Evolutionary conservation across 768 basidiomycete genomes (phyloP), one percentile per base, ranked within the genome.

Genomic region (Megacollybia marginata): DNA sequence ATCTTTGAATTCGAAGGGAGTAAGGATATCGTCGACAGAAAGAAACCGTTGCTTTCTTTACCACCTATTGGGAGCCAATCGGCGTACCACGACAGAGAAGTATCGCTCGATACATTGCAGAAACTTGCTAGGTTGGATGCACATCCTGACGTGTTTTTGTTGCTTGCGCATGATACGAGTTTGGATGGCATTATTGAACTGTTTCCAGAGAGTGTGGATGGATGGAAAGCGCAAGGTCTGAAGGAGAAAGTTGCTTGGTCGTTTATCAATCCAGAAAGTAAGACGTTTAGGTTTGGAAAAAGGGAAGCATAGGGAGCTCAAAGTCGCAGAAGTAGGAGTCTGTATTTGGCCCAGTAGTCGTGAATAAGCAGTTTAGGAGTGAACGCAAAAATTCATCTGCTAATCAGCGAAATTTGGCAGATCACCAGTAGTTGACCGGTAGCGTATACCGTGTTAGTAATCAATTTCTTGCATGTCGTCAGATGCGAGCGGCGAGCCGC

Each of bases 61-160:
- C 51, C 56, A 2, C n/a, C n/a, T n/a, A n/a, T n/a, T n/a, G 49
- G 52, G 13, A 47, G 35, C n/a, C 46, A 50, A 2, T n/a, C n/a
- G n/a, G 48, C 52, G 46, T 48, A 48, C 20, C 46, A 42, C 4
- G 44, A 57, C 23, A 50, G 52, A 0, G 51, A 42, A 10, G 33
- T 42, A 16, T 13, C 54, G 2, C 31, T 35, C 8, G 50, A 54
- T 1, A 48, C 56, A 18, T 13, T 51, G 9, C 51, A 55, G n/a
- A 55, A 53, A 48, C 16, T 57, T n/a, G 51, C 51, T 13, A 33
- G 33, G 18, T 53, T 52, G 11, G 56, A 57, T 23, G 51, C 54
- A 18, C 49, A 55, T 42, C 35, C 46, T 5, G 54, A 57, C 33
- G 47, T 57, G 4, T 48, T 57, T 10, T 44, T 57, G 8, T 11